A percentile compares a stretch with the other conserved stretches of the same genome.
phyloP scores from a whole-genome alignment of 1,139 yeast genomes.

The Candida buenavistaensis region DNA sequence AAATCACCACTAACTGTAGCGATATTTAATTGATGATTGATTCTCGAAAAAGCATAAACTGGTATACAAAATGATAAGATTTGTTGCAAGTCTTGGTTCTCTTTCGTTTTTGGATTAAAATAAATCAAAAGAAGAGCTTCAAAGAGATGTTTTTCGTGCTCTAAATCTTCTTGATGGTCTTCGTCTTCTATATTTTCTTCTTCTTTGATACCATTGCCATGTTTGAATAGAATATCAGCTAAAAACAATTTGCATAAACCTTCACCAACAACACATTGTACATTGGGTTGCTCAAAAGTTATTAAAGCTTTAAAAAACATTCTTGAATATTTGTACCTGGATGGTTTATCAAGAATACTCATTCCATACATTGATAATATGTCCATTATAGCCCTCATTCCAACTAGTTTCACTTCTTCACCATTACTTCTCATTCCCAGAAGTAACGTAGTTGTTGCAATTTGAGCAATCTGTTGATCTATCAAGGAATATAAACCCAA shows the following conservation, averaged over 20 bases:
- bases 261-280: slow-evolving; percentile 83
- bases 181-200: slow-evolving; percentile 29
- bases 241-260: slow-evolving; percentile 82
- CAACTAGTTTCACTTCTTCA: slow-evolving; percentile 57
- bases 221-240: slow-evolving; percentile 60
- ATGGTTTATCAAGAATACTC: slow-evolving; percentile 61
- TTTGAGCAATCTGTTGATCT: slow-evolving; percentile 63
- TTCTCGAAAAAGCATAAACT: slow-evolving; percentile 81
- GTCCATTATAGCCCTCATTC: slow-evolving; percentile 75
- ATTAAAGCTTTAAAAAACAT: slow-evolving; percentile 67
- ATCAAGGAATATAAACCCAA: slow-evolving; percentile 78
- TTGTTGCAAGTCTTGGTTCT: slow-evolving; percentile 72
- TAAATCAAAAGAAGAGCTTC: slow-evolving; percentile 73
- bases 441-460: slow-evolving; percentile 61
- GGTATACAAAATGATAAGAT: slow-evolving; percentile 88
- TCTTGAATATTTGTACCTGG: slow-evolving; percentile 64
- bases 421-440: slow-evolving; percentile 68
- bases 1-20: slow-evolving; percentile 69
- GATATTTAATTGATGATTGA: slow-evolving; percentile 68
- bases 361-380: slow-evolving; percentile 77
- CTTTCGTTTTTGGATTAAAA: slow-evolving; percentile 65
- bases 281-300: slow-evolving; percentile 55
- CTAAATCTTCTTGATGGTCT: slow-evolving; percentile 20
- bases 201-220: slow-evolving; percentile 13
- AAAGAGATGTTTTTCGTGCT: slow-evolving; percentile 47